phyloP scores from a whole-genome alignment of 2,329 filamentous ascomycete genomes.

The Onygenales sp. region DNA sequence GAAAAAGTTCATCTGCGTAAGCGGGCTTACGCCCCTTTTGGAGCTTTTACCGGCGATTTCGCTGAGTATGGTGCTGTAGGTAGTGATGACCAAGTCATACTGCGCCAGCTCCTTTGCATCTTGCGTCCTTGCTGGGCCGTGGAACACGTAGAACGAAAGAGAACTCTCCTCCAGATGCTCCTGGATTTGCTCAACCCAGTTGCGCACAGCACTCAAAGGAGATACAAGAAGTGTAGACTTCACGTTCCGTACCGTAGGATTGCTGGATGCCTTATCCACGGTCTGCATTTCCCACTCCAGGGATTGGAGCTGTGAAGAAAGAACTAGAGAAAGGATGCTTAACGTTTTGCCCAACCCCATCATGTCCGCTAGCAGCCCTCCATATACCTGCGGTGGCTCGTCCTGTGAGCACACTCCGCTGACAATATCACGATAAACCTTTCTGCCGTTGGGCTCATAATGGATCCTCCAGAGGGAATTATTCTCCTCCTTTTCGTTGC shows the following conservation, averaged over 20 bases:
- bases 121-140: constrained; percentile 67
- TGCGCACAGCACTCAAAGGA: constrained; percentile 81
- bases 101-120: constrained; percentile 58
- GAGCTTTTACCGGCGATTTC: constrained; percentile 60
- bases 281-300: constrained; percentile 48
- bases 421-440: constrained; percentile 72
- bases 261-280: constrained; percentile 35
- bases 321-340: constrained; percentile 71
- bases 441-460: constrained; percentile 46
- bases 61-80: constrained; percentile 77
- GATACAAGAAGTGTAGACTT: constrained; percentile 78
- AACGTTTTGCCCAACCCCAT: constrained; percentile 85
- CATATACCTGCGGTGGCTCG: constrained; percentile 57
- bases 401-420: constrained; percentile 57
- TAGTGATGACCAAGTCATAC: constrained; percentile 82
- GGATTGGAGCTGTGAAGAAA: constrained; percentile 55
- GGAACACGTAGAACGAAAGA: constrained; percentile 73
- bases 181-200: constrained; percentile 90
- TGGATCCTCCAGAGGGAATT: constrained; percentile 70
- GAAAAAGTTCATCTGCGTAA: constrained; percentile 81
- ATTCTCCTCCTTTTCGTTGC: constrained; percentile 50
- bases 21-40: constrained; percentile 49
- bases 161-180: constrained; percentile 60
- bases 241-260: constrained; percentile 44
- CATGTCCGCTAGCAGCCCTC: constrained; percentile 73